Percentiles rank a stretch among this genome's conserved stretches.
Evolutionary conservation across 2,329 filamentous ascomycete genomes (phyloP).

Genomic region (Geosmithia morbida): DNA sequence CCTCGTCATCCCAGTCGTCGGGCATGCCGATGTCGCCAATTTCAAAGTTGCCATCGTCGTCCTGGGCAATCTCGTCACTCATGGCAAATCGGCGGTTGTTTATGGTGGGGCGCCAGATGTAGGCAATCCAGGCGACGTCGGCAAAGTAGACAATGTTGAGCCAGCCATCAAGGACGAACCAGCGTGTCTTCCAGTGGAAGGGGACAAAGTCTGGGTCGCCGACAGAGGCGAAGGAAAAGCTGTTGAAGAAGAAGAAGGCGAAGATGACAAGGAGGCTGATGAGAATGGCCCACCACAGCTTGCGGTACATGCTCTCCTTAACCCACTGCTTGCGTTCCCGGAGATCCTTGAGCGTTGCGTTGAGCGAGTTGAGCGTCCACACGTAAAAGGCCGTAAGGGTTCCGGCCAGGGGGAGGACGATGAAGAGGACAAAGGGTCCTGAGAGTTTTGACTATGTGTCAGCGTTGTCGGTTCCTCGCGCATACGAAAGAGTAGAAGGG

Average conservation of each 20-base stretch:
- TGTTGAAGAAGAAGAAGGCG: conserved; percentile 97
- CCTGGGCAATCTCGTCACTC: conserved; percentile 97
- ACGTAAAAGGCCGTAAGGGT: conserved; percentile 96
- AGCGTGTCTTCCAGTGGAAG: conserved; percentile 91
- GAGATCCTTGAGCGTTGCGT: conserved; percentile 91
- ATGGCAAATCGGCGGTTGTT: conserved; percentile 97
- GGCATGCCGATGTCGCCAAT: conserved; percentile 80
- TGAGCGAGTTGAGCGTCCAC: conserved; percentile 94
- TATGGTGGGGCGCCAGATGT: conserved; percentile 89
- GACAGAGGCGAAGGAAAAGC: conserved; percentile 80
- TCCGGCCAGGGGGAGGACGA: conserved; percentile 81
- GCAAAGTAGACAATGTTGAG: conserved; percentile 91
- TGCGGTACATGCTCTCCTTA: conserved; percentile 94
- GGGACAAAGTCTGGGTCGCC: conserved; percentile 82
- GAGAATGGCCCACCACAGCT: conserved; percentile 96
- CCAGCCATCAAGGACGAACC: conserved; percentile 97
- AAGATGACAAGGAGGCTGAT: conserved; percentile 90
- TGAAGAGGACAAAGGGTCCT: conserved; percentile 81
- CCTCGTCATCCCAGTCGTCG: conserved; percentile 47
- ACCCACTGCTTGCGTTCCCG: conserved; percentile 83
- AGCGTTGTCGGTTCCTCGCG: neutral
- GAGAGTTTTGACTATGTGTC: neutral
- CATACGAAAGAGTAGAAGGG: neutral
- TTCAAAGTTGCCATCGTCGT: conserved; percentile 90
- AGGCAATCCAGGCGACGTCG: conserved; percentile 85